These are phyloP conservation scores for Aspergillus carbonarius DNA, from an alignment of 2,329 filamentous ascomycete species.

Conservation along the genomic window DNA sequence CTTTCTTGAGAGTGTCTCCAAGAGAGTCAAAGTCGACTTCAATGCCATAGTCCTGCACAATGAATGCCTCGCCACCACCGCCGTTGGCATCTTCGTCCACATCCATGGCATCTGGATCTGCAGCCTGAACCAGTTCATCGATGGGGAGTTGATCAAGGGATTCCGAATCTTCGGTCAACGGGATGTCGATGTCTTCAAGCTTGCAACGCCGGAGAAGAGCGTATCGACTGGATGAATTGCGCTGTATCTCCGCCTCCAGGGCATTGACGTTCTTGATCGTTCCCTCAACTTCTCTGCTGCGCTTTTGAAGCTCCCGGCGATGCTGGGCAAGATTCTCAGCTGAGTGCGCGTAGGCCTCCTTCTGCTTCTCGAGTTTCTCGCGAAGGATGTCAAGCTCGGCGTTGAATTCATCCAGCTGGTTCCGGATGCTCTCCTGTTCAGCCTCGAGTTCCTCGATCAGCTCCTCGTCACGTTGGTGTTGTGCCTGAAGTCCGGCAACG, in stretches of 20 bases:
- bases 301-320: constrained; percentile 76
- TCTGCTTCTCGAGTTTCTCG: constrained; percentile 68
- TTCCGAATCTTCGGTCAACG: constrained; percentile 68
- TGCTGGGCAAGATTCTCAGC: constrained; percentile 75
- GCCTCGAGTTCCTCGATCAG: constrained; percentile 69
- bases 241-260: constrained; percentile 83
- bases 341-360: constrained; percentile 65
- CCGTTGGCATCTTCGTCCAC: constrained; percentile 68
- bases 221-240: constrained; percentile 80
- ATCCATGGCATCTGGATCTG: constrained; percentile 88
- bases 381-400: constrained; percentile 75
- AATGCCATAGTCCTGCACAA: constrained; percentile 87
- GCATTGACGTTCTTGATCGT: constrained; percentile 71
- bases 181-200: constrained; percentile 87
- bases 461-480: constrained; percentile 64
- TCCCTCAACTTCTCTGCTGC: constrained; percentile 77
- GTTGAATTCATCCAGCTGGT: constrained; percentile 68
- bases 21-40: constrained; percentile 80
- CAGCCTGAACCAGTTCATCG: constrained; percentile 70
- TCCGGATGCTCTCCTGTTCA: constrained; percentile 73
- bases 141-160: constrained; percentile 80
- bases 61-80: constrained; percentile 55
- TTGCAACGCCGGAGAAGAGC: constrained; percentile 83
- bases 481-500: constrained; percentile 66
- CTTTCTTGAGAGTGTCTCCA: constrained; percentile 77